Percentiles rank a stretch among this genome's conserved stretches.
phyloP scores from a whole-genome alignment of 768 basidiomycete species.

The Tubosaeta sp. region DNA sequence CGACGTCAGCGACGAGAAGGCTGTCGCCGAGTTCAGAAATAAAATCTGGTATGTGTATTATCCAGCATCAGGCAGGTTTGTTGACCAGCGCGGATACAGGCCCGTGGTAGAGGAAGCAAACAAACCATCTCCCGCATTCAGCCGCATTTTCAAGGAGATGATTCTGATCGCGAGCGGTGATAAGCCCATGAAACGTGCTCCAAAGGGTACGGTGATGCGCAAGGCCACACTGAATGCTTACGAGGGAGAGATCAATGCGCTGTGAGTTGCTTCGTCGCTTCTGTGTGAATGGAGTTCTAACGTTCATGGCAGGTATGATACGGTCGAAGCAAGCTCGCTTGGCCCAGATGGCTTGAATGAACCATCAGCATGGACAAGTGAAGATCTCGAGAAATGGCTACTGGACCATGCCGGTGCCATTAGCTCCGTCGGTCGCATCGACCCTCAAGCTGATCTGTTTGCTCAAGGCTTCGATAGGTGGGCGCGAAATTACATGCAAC shows the following conservation, averaged over 20 bases:
- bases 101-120: constrained; percentile 40
- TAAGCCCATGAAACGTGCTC: constrained; percentile 40
- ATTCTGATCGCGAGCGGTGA: constrained; percentile 37
- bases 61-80: no score
- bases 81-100: constrained; percentile 18
- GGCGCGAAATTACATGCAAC: constrained; percentile 14
- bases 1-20: constrained; percentile 20
- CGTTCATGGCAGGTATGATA: constrained; percentile 3
- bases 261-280: constrained; percentile 11
- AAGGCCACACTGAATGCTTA: constrained; percentile 20
- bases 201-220: constrained; percentile 24
- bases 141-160: constrained; percentile 48
- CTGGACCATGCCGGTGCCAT: constrained; percentile 4
- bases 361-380: constrained; percentile 2
- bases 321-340: not conserved
- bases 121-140: constrained; percentile 33
- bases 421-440: not conserved
- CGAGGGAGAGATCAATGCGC: constrained; percentile 19
- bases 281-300: not conserved
- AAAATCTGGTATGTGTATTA: constrained; percentile 25
- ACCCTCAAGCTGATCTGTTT: constrained; percentile 16
- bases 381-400: constrained; percentile 11
- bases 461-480: constrained; percentile 35
- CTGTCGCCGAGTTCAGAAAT: constrained; percentile 28
- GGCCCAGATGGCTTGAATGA: not conserved